Conservation (phyloP, 305 asterid genomes). For the Fraxinus angustifolia region DNA sequence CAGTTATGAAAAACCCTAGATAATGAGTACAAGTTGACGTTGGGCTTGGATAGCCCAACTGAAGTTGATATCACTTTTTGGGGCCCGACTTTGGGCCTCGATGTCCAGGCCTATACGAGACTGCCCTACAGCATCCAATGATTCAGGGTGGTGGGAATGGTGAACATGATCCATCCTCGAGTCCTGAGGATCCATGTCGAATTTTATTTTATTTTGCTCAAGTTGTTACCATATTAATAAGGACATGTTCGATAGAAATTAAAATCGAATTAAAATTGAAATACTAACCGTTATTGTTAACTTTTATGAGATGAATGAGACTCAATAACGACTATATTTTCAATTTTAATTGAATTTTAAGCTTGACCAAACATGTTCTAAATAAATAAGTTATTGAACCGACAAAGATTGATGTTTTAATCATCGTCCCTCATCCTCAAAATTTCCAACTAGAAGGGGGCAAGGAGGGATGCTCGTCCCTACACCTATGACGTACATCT, state of each 20-base stretch:
- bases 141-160: too few species aligned
- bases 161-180: neutral
- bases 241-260: too few species aligned
- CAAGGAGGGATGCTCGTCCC: neutral
- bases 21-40: neutral
- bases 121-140: neutral
- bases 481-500: neutral
- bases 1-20: neutral
- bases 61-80: neutral
- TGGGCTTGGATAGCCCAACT: neutral
- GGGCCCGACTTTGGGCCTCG: neutral
- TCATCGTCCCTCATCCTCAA: neutral
- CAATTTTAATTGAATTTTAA: too few species aligned
- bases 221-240: neutral
- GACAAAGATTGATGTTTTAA: neutral
- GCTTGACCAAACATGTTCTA: too few species aligned
- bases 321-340: too few species aligned
- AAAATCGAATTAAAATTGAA: too few species aligned
- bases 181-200: neutral
- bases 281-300: too few species aligned
- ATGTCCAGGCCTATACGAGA: neutral
- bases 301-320: too few species aligned
- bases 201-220: neutral
- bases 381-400: neutral
- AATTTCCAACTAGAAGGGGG: neutral